Evolutionary conservation across 768 basidiomycete genomes (phyloP), one percentile per base, ranked within the genome.

Genomic region (Psilocybe azurescens): DNA sequence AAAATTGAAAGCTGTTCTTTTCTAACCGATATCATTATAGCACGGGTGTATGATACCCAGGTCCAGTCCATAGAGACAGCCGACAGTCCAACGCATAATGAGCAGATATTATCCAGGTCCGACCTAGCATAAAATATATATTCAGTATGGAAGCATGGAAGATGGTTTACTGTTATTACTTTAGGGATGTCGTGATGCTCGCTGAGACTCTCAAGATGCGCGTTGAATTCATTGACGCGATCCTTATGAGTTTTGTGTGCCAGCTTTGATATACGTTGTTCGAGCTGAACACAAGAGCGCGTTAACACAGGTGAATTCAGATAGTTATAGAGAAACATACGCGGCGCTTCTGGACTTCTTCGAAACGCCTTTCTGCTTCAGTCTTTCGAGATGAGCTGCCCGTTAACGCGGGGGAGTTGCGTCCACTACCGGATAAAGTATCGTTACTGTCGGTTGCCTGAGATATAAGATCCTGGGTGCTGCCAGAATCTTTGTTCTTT

Each of bases 181-280:
- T 96, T 95, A 44, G 94, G 94, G 70, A 95, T 95, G 74, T 96
- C 94, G 75, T 97, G 93, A 82, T 95, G 95, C 78, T 96, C 94
- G 74, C 91, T 93, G 60, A 95, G 83, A 60, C 86, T 79, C 76
- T 96, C 95, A 8, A 97, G 81, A 72, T 95, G 91, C 28, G 84
- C 69, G 71, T 97, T 97, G 70, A 96, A 94, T 70, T 95, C 94
- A 65, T 86, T 88, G 39, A 97, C 95, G 47, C 95, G 89, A 63
- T 97, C 95, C 77, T 97, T 97, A 77, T 97, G 95, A 5, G 92
- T 94, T 78, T 91, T 93, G 69, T 80, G 80, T 0, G 95, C 94
- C 69, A 92, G 70, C 75, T 86, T 92, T 16, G 85, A 83, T 16
- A 96, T 91, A 67, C 86, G 87, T 62, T 88, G 85, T 24, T 84